A percentile compares a stretch with the other conserved stretches of the same genome.
These are phyloP conservation scores for Corrigiola litoralis DNA, from an alignment of 179 eudicot species.

Conservation along the genomic window DNA sequence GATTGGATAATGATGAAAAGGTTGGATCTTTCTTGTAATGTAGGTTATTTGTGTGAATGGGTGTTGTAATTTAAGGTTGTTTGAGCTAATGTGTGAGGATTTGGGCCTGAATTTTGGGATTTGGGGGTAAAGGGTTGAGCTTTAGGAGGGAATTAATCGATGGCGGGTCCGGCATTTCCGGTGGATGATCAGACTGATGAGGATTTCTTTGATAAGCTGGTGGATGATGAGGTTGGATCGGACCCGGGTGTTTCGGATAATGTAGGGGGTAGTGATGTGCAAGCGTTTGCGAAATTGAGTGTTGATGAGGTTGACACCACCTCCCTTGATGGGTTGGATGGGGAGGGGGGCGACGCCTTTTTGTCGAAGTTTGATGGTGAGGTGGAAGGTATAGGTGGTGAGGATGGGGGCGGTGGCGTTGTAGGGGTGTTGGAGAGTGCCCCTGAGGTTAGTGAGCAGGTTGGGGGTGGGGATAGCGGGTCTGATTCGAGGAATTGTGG, in stretches of 20 bases:
- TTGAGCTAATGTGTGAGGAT: too few relatives aligned
- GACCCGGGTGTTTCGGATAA: constrained; percentile 15
- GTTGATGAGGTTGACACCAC: constrained; percentile 28
- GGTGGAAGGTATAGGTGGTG: constrained; percentile 8
- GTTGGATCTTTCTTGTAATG: too few relatives aligned
- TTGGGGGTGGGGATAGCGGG: constrained; percentile 8
- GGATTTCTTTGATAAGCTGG: constrained; percentile 78
- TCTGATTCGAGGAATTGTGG: constrained; percentile 18
- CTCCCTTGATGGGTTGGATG: constrained; percentile 22
- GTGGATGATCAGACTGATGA: constrained; percentile 79
- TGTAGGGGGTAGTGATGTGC: constrained; percentile 40
- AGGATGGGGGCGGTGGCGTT: constrained; percentile 8
- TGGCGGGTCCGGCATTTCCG: too few relatives aligned
- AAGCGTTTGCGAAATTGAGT: constrained; percentile 42
- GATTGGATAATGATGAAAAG: too few relatives aligned
- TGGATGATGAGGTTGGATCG: constrained; percentile 47
- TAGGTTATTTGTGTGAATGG: too few relatives aligned
- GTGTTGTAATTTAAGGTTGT: too few relatives aligned
- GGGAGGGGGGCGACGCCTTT: constrained; percentile 11
- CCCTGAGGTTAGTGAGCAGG: constrained; percentile 7
- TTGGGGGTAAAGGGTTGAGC: not conserved
- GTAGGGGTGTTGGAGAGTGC: not conserved
- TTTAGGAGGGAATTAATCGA: too few relatives aligned
- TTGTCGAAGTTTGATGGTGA: constrained; percentile 9
- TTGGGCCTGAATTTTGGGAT: not conserved